Percentiles rank a stretch among this genome's conserved stretches.
Evolutionary conservation across 2,329 filamentous ascomycete genomes (phyloP).

Genomic region (Lachnum nothofagi): DNA sequence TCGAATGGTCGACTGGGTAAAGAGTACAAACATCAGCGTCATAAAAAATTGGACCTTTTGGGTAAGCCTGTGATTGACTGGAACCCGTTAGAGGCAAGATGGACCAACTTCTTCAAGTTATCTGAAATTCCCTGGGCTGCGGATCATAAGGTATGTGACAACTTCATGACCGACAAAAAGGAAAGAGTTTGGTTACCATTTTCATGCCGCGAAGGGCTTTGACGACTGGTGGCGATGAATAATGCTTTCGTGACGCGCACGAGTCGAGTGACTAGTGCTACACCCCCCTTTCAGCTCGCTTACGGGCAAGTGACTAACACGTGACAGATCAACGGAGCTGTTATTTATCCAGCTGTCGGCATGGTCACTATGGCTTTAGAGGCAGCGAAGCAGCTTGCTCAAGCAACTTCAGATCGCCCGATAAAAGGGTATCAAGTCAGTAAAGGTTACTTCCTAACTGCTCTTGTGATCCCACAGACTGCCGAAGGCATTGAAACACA

Average conservation of each 20-base stretch:
- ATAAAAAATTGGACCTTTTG: constrained; percentile 45
- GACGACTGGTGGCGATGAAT: too few species aligned
- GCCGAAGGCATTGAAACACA: constrained; percentile 22
- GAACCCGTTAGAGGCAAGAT: constrained; percentile 1
- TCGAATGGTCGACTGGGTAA: neutral
- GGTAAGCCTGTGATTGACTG: constrained; percentile 30
- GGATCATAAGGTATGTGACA: constrained; percentile 12
- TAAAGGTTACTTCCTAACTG: constrained; percentile 42
- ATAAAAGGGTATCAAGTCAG: constrained; percentile 21
- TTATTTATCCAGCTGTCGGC: constrained; percentile 24
- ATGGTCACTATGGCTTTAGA: constrained; percentile 2
- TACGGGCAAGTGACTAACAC: neutral
- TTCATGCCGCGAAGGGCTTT: too few species aligned
- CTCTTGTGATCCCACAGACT: constrained; percentile 37
- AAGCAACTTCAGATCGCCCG: neutral
- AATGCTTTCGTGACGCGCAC: too few species aligned
- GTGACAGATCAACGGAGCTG: constrained; percentile 8
- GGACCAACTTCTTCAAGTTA: constrained; percentile 31
- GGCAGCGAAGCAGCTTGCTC: constrained; percentile 2
- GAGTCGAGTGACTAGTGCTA: neutral
- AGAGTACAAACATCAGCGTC: constrained; percentile 30
- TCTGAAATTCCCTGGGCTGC: constrained; percentile 19
- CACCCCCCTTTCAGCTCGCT: neutral
- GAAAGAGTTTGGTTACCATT: too few species aligned
- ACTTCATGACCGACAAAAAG: too few species aligned